A percentile compares a stretch with the other conserved stretches of the same genome.
Evolutionary conservation across 1,284 basidiomycete species (phyloP).

Genomic region (Athelia sp.): DNA sequence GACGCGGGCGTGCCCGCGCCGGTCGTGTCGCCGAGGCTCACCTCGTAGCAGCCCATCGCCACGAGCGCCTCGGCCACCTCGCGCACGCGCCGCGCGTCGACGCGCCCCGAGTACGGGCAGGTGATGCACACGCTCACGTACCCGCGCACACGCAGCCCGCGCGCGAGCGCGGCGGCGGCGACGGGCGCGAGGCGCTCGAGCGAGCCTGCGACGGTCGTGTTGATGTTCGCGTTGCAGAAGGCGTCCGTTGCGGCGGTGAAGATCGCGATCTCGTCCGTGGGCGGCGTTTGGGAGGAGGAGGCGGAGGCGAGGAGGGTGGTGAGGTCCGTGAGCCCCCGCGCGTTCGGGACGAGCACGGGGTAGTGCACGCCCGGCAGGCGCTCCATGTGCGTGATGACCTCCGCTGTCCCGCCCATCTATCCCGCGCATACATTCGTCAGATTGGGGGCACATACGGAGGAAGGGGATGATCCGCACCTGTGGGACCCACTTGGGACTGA

Average conservation of each 20-base stretch:
- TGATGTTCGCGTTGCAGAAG: conserved; percentile 85
- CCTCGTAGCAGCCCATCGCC: conserved; percentile 93
- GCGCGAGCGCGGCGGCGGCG: conserved; percentile 50
- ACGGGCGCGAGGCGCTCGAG: conserved; percentile 64
- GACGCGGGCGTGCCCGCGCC: conserved; percentile 78
- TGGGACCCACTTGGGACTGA: conserved; percentile 91
- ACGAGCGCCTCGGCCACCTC: conserved; percentile 68
- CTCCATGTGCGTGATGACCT: conserved; percentile 60
- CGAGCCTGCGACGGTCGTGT: conserved; percentile 72
- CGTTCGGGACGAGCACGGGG: conserved; percentile 85
- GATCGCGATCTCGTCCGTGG: conserved; percentile 83
- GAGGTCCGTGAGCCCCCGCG: conserved; percentile 70
- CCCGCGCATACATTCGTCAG: neutral
- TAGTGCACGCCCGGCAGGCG: conserved; percentile 57
- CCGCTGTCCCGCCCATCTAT: conserved; percentile 86
- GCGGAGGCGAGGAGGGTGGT: conserved; percentile 43
- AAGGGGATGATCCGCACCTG: conserved; percentile 51
- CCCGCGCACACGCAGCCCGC: conserved; percentile 76
- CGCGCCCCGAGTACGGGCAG: conserved; percentile 82
- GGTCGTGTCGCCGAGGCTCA: conserved; percentile 90
- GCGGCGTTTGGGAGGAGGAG: conserved; percentile 26
- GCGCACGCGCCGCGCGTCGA: conserved; percentile 65
- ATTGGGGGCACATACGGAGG: too few species aligned
- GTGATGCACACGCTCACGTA: conserved; percentile 85
- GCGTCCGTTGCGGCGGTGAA: conserved; percentile 89